A percentile compares a stretch with the other conserved stretches of the same genome.
Conservation (phyloP, 495 filamentous ascomycete species). For the Xylaria intraflava region DNA sequence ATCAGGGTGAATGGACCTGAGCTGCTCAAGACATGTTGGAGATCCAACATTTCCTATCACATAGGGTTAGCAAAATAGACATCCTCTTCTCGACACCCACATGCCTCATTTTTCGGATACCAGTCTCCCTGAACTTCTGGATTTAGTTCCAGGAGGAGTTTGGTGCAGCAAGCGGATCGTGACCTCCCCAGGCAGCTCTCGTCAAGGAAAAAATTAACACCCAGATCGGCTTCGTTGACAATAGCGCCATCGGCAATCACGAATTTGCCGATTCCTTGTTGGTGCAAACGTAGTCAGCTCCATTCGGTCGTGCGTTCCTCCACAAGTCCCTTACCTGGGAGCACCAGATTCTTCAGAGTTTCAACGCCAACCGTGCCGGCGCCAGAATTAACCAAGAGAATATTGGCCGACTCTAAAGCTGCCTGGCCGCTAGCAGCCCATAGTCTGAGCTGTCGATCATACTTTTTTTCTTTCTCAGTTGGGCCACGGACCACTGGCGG, state of each 20-base stretch:
- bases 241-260: conserved; percentile 77
- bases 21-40: conserved; percentile 28
- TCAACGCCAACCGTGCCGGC: conserved; percentile 81
- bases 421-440: conserved; percentile 92
- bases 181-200: conserved; percentile 67
- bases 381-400: conserved; percentile 81
- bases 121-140: conserved; percentile 81
- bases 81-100: conserved; percentile 9
- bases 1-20: conserved; percentile 62
- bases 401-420: conserved; percentile 80
- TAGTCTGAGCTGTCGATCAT: conserved; percentile 90
- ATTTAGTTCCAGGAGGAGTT: conserved; percentile 79
- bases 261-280: conserved; percentile 78
- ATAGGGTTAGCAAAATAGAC: conserved; percentile 15
- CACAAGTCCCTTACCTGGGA: conserved; percentile 53
- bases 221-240: conserved; percentile 77
- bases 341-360: conserved; percentile 89
- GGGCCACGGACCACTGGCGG: conserved; percentile 55
- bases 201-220: conserved; percentile 95
- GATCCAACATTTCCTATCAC: conserved; percentile 17
- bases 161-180: conserved; percentile 71
- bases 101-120: conserved; percentile 40
- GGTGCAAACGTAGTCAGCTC: conserved; percentile 13
- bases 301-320: background rate
- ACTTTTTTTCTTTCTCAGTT: conserved; percentile 84